Evolutionary conservation across 495 filamentous ascomycete genomes (phyloP).

Genomic region (Hyaloscypha variabilis): DNA sequence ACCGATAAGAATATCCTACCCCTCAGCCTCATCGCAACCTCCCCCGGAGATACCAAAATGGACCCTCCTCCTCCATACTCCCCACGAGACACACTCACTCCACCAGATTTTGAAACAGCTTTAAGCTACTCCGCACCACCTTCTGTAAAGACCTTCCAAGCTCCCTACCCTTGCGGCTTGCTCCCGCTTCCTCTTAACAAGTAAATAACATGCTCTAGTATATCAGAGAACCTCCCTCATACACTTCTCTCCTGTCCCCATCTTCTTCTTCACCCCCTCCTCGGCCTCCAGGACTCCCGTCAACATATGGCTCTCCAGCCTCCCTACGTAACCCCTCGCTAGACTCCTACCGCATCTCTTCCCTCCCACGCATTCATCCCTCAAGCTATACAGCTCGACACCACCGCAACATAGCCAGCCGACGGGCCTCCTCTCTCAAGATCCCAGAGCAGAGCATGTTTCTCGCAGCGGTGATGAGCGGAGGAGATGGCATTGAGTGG

Average conservation of each 20-base stretch:
- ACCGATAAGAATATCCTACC: background rate
- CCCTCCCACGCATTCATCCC: conserved; percentile 41
- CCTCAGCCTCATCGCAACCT: conserved; percentile 4
- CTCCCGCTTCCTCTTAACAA: too few relatives aligned
- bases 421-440: conserved; percentile 37
- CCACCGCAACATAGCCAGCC: conserved; percentile 50
- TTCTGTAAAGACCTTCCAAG: too few relatives aligned
- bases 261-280: conserved; percentile 48
- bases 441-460: conserved; percentile 16
- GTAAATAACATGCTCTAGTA: too few relatives aligned
- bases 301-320: conserved; percentile 39
- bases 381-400: conserved; percentile 49
- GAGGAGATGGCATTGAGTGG: conserved; percentile 39
- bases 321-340: conserved; percentile 15
- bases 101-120: conserved; percentile 54
- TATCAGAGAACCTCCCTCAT: conserved; percentile 49
- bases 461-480: conserved; percentile 19
- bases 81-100: conserved; percentile 33
- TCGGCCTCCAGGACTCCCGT: conserved; percentile 37
- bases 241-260: conserved; percentile 51
- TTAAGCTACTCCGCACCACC: conserved; percentile 54
- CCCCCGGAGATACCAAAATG: conserved; percentile 6
- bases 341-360: conserved; percentile 36
- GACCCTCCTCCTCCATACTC: conserved; percentile 19
- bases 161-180: too few relatives aligned